phyloP scores from a whole-genome alignment of 768 basidiomycete genomes.

The Fomitopsis serialis region DNA sequence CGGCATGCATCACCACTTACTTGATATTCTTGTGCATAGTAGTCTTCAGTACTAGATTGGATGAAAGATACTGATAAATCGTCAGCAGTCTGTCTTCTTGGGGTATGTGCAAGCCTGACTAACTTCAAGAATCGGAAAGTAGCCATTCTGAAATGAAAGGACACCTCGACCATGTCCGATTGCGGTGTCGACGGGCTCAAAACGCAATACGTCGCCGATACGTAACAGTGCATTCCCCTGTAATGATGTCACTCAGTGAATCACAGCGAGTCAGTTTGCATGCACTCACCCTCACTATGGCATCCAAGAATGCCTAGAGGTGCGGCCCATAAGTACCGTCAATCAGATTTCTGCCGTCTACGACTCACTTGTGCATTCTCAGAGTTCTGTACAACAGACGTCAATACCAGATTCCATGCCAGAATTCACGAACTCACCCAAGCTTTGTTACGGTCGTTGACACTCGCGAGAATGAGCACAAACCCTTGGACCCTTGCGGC shows the following conservation, averaged over 20 bases:
- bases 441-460: constrained; percentile 2
- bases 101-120: not conserved
- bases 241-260: not conserved
- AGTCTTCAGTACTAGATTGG: constrained; percentile 54
- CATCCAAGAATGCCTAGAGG: constrained; percentile 1
- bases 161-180: constrained; percentile 13
- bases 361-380: not conserved
- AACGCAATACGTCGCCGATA: constrained; percentile 1
- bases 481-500: constrained; percentile 1
- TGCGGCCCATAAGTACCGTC: constrained; percentile 5
- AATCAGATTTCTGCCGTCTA: not conserved
- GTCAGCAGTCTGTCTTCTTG: not conserved
- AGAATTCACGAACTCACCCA: not conserved
- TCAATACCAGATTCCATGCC: not conserved
- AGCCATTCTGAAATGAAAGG: constrained; percentile 57
- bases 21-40: constrained; percentile 46
- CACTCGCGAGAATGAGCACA: not conserved
- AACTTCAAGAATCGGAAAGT: constrained; percentile 47
- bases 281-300: not conserved
- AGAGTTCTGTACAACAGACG: not conserved
- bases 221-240: constrained; percentile 1
- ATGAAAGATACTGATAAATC: constrained; percentile 45
- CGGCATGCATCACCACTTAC: constrained; percentile 25
- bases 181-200: not conserved
- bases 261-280: not conserved